Evolutionary conservation across 441 rosid species (phyloP).

Genomic region (Pelargonium cotyledonis): DNA sequence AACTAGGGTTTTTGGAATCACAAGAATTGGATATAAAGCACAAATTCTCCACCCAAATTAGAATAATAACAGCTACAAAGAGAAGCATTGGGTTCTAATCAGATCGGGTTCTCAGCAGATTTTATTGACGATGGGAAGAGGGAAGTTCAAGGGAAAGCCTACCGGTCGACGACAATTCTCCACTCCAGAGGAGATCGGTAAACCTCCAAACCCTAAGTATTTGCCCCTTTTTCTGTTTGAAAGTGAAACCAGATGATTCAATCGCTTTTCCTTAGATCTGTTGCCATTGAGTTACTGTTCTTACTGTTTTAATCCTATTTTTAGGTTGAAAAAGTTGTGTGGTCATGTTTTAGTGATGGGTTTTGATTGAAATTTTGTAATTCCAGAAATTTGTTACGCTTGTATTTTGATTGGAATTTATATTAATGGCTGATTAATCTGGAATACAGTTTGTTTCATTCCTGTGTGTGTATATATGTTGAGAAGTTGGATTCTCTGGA

Average conservation of each 20-base stretch:
- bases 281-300: background rate
- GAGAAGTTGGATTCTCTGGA: too few relatives aligned
- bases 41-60: too few relatives aligned
- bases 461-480: too few relatives aligned
- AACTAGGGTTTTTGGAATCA: too few relatives aligned
- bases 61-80: too few relatives aligned
- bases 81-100: background rate
- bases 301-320: background rate
- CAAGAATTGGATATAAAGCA: too few relatives aligned
- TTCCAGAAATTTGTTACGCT: background rate
- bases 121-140: slow-evolving; percentile 61
- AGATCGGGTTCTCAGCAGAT: background rate
- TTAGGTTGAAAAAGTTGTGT: background rate
- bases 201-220: slow-evolving; percentile 11
- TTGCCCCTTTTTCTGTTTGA: background rate
- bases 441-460: background rate
- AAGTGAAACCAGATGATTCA: background rate
- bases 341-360: background rate
- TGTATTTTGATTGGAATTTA: background rate
- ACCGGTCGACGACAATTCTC: slow-evolving; percentile 96
- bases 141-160: slow-evolving; percentile 96
- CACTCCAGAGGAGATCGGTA: slow-evolving; percentile 82
- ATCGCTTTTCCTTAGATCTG: background rate
- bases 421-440: background rate
- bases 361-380: background rate